These are phyloP conservation scores for Brassica carinata DNA, from an alignment of 345 rosid genomes.

Conservation along the genomic window DNA sequence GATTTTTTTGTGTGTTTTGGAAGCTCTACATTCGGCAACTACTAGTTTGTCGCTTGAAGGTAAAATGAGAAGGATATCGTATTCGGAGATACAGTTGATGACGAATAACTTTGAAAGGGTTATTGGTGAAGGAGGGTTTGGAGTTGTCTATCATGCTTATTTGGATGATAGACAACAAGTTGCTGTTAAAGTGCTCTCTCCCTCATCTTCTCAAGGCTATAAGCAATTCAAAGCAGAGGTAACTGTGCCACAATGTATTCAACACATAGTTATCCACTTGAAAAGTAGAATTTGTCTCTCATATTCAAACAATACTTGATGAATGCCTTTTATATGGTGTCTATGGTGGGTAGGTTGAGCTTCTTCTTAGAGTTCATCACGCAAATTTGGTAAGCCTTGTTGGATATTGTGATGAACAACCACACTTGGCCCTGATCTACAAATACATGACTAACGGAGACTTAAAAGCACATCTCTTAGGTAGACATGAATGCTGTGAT, in stretches of 20 bases:
- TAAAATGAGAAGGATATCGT: not conserved
- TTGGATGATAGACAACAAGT: not conserved
- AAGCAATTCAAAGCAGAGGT: not conserved
- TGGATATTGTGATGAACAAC: not conserved
- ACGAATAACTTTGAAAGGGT: not conserved
- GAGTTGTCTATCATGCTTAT: not conserved
- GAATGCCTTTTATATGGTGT: not conserved
- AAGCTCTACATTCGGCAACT: not conserved
- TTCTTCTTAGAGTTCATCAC: not conserved
- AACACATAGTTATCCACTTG: too few relatives aligned
- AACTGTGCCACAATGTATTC: too few relatives aligned
- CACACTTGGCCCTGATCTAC: not conserved
- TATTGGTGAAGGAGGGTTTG: not conserved
- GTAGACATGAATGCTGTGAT: not conserved
- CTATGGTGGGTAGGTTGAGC: not conserved
- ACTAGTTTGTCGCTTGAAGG: not conserved
- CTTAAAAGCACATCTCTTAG: not conserved
- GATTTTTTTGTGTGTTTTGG: not conserved
- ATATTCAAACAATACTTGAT: not conserved
- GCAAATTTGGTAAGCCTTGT: not conserved
- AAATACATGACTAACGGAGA: not conserved
- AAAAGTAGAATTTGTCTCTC: not conserved
- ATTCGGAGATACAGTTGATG: not conserved
- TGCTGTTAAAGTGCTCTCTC: not conserved
- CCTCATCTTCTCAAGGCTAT: not conserved